Evolutionary conservation across 108 stramenopile species (phyloP).

Genomic region (Nitzschia palea): DNA sequence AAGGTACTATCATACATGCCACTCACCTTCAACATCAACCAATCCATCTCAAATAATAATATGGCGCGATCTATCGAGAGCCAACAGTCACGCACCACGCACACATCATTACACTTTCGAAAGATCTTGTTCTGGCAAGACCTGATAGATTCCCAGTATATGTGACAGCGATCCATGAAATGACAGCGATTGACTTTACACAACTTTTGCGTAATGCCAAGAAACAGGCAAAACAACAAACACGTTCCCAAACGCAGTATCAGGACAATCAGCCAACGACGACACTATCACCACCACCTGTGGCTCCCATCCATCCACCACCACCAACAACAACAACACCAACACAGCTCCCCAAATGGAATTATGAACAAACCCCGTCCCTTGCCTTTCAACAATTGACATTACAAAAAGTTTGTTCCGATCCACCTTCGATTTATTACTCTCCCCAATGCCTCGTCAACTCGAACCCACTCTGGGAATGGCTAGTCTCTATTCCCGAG

Average conservation of each 20-base stretch:
- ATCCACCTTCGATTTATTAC: constrained; percentile 33
- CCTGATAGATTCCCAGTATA: no score
- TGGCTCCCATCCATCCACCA: no score
- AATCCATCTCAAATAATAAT: no score
- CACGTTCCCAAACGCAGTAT: neutral
- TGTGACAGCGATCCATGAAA: no score
- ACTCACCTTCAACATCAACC: no score
- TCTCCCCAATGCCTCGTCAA: constrained; percentile 5
- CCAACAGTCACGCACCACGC: no score
- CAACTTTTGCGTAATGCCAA: constrained; percentile 24
- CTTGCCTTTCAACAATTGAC: neutral
- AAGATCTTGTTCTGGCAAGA: no score
- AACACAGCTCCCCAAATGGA: neutral
- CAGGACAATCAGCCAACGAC: neutral
- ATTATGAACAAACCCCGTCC: neutral
- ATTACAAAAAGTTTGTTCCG: neutral
- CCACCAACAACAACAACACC: neutral
- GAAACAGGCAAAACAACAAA: neutral
- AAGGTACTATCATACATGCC: no score
- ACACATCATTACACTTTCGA: no score
- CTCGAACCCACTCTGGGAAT: constrained; percentile 7
- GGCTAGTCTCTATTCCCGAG: constrained; percentile 26
- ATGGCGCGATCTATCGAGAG: no score
- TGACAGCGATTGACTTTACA: constrained; percentile 30
- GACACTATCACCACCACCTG: no score